These are phyloP conservation scores for Ceratocystis papillata DNA, from an alignment of 2,329 filamentous ascomycete genomes.

Conservation along the genomic window DNA sequence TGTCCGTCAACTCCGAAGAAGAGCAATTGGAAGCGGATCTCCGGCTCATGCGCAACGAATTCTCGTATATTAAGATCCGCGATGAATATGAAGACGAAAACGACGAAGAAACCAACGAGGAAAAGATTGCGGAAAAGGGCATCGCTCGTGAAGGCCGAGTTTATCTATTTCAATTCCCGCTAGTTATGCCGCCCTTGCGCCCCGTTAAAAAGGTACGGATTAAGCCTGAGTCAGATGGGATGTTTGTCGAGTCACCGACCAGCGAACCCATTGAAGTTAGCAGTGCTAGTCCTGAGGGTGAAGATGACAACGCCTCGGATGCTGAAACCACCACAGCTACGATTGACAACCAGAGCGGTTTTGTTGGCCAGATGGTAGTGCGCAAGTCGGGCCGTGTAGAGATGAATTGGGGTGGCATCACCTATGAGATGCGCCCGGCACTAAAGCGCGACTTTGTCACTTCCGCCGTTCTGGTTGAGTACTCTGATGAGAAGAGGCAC, in stretches of 20 bases:
- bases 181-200: conserved; percentile 46
- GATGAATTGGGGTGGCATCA: conserved; percentile 51
- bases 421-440: conserved; percentile 42
- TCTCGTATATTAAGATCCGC: conserved; percentile 26
- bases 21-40: conserved; percentile 33
- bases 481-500: conserved; percentile 42
- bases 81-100: conserved; percentile 13
- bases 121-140: conserved; percentile 23
- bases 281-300: conserved; percentile 28
- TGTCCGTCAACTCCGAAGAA: conserved; percentile 26
- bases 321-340: conserved; percentile 32
- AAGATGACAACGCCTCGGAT: conserved; percentile 28
- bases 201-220: conserved; percentile 25
- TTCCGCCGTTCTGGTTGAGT: conserved; percentile 49
- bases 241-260: conserved; percentile 20
- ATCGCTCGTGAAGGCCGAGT: conserved; percentile 40
- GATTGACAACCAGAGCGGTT: conserved; percentile 43
- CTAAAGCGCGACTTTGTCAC: conserved; percentile 47
- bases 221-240: conserved; percentile 24
- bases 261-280: conserved; percentile 21
- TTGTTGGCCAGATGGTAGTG: conserved; percentile 49
- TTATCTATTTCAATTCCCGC: conserved; percentile 56
- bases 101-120: conserved; percentile 24
- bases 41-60: conserved; percentile 36
- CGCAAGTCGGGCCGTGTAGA: conserved; percentile 52